Conservation (phyloP, 2,329 filamentous ascomycete genomes). For the Fusarium nodosum region DNA sequence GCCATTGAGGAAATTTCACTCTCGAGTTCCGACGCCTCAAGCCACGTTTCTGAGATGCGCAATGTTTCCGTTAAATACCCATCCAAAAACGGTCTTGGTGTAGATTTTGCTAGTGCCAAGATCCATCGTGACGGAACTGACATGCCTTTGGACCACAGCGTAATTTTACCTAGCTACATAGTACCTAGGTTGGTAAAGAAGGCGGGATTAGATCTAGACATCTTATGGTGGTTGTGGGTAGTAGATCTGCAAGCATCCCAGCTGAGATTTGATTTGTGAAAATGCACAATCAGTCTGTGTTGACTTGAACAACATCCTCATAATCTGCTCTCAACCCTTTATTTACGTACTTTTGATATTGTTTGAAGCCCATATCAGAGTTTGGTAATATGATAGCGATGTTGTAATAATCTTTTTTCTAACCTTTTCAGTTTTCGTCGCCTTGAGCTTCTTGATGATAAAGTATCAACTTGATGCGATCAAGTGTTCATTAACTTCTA, state of each 20-base stretch:
- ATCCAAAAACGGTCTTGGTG: neutral
- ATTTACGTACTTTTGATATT: neutral
- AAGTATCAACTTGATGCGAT: too few species aligned
- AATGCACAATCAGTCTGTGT: too few species aligned
- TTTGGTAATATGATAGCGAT: neutral
- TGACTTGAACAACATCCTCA: neutral
- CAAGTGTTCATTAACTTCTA: too few species aligned
- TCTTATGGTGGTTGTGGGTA: neutral
- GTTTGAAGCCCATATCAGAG: fast-evolving
- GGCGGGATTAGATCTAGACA: too few species aligned
- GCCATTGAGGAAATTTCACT: fast-evolving
- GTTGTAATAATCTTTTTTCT: fast-evolving
- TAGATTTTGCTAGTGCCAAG: neutral
- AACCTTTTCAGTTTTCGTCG: too few species aligned
- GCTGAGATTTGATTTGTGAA: neutral
- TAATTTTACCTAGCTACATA: neutral
- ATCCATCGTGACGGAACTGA: too few species aligned
- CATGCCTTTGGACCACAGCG: neutral
- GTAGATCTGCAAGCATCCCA: neutral
- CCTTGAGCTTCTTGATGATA: too few species aligned
- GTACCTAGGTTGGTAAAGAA: too few species aligned
- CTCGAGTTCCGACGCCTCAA: neutral
- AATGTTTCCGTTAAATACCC: neutral
- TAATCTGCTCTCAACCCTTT: neutral
- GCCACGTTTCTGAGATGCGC: neutral